phyloP scores from a whole-genome alignment of 164 flowering plant genomes.

The Vitis cinerea region DNA sequence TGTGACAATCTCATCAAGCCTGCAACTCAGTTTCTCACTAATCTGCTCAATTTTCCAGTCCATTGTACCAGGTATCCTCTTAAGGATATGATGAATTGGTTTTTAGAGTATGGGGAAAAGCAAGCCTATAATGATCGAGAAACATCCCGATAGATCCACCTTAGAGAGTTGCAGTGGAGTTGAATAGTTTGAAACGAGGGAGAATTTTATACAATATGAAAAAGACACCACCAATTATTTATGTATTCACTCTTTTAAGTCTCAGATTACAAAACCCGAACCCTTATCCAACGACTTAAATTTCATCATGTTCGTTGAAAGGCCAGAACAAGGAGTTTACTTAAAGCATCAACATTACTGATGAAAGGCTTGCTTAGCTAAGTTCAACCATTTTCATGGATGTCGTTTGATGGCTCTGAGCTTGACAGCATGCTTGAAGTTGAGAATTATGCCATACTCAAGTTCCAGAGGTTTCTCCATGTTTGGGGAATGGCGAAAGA shows the following conservation, averaged over 20 bases:
- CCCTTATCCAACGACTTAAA: too few species aligned
- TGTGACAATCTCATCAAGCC: conserved; percentile 66
- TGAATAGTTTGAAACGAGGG: too few species aligned
- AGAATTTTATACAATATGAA: too few species aligned
- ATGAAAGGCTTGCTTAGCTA: too few species aligned
- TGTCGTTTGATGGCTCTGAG: conserved; percentile 50
- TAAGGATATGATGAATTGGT: conserved; percentile 73
- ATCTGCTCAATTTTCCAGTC: conserved; percentile 68
- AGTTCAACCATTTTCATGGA: conserved; percentile 4
- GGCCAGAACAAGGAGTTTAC: neutral
- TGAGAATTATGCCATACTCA: conserved; percentile 79
- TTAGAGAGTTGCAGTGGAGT: conserved; percentile 83
- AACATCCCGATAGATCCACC: conserved; percentile 86
- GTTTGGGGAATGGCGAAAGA: conserved; percentile 65
- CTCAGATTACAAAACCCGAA: too few species aligned
- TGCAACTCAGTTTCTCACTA: conserved; percentile 44
- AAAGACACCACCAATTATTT: too few species aligned
- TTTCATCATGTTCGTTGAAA: neutral
- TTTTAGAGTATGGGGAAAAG: conserved; percentile 78
- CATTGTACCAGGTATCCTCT: conserved; percentile 75
- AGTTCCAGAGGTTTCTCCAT: conserved; percentile 84
- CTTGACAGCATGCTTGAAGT: conserved; percentile 89
- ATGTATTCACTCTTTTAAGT: too few species aligned
- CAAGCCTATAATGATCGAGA: conserved; percentile 76
- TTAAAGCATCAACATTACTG: neutral